phyloP scores from a whole-genome alignment of 345 rosid species.

The Zanthoxylum bungeanum region DNA sequence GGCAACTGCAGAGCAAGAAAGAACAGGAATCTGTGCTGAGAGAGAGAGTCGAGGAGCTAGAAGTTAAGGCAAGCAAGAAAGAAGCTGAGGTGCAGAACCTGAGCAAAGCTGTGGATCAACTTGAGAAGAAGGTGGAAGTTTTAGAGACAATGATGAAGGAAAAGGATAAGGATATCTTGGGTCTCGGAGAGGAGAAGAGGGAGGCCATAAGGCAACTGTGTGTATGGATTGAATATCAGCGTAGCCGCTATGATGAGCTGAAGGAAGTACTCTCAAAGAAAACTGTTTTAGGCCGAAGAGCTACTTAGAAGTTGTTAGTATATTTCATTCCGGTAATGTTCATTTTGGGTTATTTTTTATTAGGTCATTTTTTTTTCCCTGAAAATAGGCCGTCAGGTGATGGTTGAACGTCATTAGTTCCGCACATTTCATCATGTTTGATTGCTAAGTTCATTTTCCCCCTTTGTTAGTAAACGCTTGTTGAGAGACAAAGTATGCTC shows the following conservation, averaged over 20 bases:
- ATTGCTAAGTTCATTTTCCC: not conserved
- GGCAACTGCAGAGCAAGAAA: conserved; percentile 36
- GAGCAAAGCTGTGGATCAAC: conserved; percentile 26
- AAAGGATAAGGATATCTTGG: conserved; percentile 44
- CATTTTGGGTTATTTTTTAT: conserved; percentile 16
- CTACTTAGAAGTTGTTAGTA: conserved; percentile 12
- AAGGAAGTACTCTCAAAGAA: conserved; percentile 45
- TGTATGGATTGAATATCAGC: conserved; percentile 75
- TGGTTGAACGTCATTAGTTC: not conserved
- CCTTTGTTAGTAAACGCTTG: not conserved
- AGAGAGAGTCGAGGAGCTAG: conserved; percentile 40
- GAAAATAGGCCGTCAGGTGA: not conserved
- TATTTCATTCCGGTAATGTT: conserved; percentile 17
- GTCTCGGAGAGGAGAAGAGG: conserved; percentile 73
- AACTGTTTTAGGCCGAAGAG: conserved; percentile 29
- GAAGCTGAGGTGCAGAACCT: conserved; percentile 50
- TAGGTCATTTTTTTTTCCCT: conserved; percentile 13
- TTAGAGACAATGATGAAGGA: conserved; percentile 41
- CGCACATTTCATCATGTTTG: not conserved
- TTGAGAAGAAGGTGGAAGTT: conserved; percentile 35
- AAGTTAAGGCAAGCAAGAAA: conserved; percentile 40
- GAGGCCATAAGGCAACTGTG: conserved; percentile 98
- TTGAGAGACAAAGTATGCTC: too few species aligned
- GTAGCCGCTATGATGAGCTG: conserved; percentile 50
- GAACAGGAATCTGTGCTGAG: conserved; percentile 31